Percentiles rank a stretch among this genome's conserved stretches.
These are phyloP conservation scores for Striga asiatica DNA, from an alignment of 257 asterid species.

Conservation along the genomic window DNA sequence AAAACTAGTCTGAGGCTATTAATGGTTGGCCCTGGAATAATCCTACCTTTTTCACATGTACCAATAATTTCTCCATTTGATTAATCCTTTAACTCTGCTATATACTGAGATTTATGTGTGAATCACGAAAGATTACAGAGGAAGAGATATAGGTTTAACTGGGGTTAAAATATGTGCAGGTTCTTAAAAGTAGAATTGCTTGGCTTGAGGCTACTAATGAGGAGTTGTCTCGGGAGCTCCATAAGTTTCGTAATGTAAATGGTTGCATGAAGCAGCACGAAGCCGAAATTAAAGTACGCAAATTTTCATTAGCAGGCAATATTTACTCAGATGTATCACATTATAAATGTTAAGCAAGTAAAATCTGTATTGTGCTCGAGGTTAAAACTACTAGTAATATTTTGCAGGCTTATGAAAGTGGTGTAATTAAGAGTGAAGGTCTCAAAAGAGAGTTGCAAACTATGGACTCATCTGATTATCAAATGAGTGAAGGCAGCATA, in stretches of 20 bases:
- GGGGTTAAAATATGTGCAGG: constrained; percentile 33
- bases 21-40: too few species aligned
- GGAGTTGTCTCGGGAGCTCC: constrained; percentile 76
- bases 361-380: not conserved
- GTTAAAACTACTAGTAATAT: not conserved
- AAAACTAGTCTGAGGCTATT: too few species aligned
- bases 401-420: constrained; percentile 47
- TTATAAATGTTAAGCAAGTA: not conserved
- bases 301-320: not conserved
- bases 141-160: too few species aligned
- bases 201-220: constrained; percentile 93
- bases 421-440: constrained; percentile 59
- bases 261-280: constrained; percentile 44
- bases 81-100: too few species aligned
- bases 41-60: too few species aligned
- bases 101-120: too few species aligned
- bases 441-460: constrained; percentile 85
- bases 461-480: constrained; percentile 86
- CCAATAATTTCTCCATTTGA: too few species aligned
- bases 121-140: too few species aligned
- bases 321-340: not conserved
- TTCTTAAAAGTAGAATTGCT: constrained; percentile 69
- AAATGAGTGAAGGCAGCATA: constrained; percentile 84
- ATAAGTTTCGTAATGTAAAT: constrained; percentile 54
- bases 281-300: constrained; percentile 46